These are phyloP conservation scores for Penicillium steckii DNA, from an alignment of 495 filamentous ascomycete species.

Conservation along the genomic window DNA sequence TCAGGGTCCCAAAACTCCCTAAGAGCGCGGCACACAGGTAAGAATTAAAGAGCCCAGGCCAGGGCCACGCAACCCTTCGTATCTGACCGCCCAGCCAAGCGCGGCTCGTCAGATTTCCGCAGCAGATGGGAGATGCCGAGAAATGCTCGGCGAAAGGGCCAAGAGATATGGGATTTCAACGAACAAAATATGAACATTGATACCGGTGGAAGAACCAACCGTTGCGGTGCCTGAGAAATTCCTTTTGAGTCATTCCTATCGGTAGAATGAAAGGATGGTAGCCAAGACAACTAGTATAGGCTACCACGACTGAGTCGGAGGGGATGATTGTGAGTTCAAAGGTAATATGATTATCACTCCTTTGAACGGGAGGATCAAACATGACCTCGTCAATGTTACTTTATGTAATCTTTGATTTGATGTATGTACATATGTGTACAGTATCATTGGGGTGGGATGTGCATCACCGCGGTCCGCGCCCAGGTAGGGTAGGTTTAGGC, in stretches of 20 bases:
- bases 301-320: not conserved
- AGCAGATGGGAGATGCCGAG: slow-evolving; percentile 8
- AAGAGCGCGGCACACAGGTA: not conserved
- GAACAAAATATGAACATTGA: not conserved
- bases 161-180: not conserved
- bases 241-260: not conserved
- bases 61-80: slow-evolving; percentile 5
- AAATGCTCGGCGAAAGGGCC: not conserved
- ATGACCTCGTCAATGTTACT: not conserved
- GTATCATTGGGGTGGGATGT: too few species aligned
- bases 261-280: not conserved
- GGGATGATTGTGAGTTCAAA: not conserved
- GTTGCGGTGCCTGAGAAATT: not conserved
- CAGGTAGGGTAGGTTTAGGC: not conserved
- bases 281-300: not conserved
- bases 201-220: not conserved
- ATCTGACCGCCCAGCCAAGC: slow-evolving; percentile 12
- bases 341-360: not conserved
- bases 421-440: too few species aligned
- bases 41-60: not conserved
- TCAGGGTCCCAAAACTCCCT: not conserved
- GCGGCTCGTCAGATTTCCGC: not conserved
- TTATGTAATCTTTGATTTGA: too few species aligned
- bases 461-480: too few species aligned
- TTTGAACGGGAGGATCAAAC: not conserved